Base-by-base conservation (phyloP, 2,329 filamentous ascomycete genomes). In the Periconia digitata region DNA sequence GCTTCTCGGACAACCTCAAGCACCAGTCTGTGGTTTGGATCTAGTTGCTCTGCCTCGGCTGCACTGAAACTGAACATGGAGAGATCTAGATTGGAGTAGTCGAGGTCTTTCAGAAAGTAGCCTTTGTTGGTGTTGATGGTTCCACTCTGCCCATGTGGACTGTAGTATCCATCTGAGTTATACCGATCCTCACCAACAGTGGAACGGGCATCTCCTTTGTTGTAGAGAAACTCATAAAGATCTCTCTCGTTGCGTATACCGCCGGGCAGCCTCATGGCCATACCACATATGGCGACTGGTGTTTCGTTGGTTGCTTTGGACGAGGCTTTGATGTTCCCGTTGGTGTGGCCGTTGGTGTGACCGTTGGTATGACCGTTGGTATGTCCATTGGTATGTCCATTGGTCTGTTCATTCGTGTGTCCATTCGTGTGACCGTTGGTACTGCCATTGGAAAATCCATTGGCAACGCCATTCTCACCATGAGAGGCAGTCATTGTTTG, bases 1-100 rank as follows among this genome's bases (percentile, higher is more conserved):
- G 69, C 65, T 49, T 72, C 65, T 23, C 61, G 62, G 1, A 51
- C 51, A 0, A 55, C 51, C 45, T 64, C 61, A 10, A 64, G 45
- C 1, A 57, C 38, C 34, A 54, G 50, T 12, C 61, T 51, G n/a
- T 64, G 58, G 23, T 60, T 47, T 3, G 58, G 58, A 42, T 63
- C 56, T 44, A 59, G 53, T 17, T 50, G 20, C 2, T 43, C 40
- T 1, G 56, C 60, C 17, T 64, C 59, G 3, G 32, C 35, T 6
- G 29, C 16, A 2, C 47, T 48, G 10, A 63, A 40, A 8, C 36
- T 29, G 39, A 64, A 64, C 24, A 43, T 34, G 2, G 40, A 43
- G 2, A 20, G 5, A 20, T 43, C 40, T 6, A 43, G n/a, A n/a
- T n/a, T n/a, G n/a, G n/a, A n/a, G n/a, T n/a, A n/a, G n/a, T n/a